A percentile compares a stretch with the other conserved stretches of the same genome.
Conservation (phyloP, 2,329 filamentous ascomycete genomes). For the Diaporthe vexans region DNA sequence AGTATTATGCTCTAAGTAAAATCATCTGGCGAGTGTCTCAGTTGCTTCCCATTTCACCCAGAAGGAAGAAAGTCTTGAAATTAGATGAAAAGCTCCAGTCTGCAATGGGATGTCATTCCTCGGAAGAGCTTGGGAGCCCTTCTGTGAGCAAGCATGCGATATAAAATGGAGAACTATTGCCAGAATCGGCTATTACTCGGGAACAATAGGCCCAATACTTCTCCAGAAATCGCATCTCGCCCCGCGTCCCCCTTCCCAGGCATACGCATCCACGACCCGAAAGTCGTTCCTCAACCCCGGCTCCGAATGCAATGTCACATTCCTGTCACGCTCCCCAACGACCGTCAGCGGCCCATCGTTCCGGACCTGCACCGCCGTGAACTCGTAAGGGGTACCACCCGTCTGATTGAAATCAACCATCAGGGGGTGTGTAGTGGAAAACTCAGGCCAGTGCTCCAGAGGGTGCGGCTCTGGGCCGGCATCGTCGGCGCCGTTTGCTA, state of each 20-base stretch:
- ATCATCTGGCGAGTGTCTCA: no score
- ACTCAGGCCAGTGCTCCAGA: constrained; percentile 1
- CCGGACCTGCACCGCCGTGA: constrained; percentile 11
- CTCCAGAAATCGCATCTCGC: constrained; percentile 58
- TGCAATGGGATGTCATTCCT: no score
- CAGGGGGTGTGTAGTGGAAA: neutral
- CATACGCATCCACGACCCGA: constrained; percentile 54
- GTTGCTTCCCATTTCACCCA: no score
- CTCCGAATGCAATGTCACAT: constrained; percentile 35
- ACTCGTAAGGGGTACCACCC: neutral
- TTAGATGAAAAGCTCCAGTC: no score
- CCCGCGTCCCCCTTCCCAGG: constrained; percentile 60
- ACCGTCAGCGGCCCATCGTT: constrained; percentile 42
- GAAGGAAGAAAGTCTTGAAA: no score
- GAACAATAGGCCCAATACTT: constrained; percentile 29
- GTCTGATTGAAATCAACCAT: constrained; percentile 7
- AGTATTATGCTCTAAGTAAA: no score
- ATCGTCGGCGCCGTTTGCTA: neutral
- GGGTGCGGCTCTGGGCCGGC: neutral
- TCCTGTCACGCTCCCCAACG: constrained; percentile 48
- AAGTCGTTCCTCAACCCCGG: constrained; percentile 45
- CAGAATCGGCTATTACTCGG: constrained; percentile 1
- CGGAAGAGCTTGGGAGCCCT: no score
- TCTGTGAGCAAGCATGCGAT: no score
- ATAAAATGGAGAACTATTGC: no score